These are phyloP conservation scores for Salvia hispanica DNA, from an alignment of 257 asterid species.

Conservation along the genomic window DNA sequence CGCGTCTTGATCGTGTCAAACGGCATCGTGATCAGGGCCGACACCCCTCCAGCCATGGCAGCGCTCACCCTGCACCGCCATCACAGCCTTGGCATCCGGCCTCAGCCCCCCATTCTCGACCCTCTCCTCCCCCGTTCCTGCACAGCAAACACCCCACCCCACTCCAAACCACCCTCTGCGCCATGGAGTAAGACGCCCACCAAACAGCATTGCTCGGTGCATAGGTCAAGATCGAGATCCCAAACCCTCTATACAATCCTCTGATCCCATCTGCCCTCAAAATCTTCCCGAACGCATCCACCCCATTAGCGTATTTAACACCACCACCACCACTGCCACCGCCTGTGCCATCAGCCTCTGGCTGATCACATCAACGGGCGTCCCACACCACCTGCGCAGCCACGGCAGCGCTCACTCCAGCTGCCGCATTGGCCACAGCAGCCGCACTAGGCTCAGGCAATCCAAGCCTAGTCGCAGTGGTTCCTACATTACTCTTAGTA, in stretches of 20 bases:
- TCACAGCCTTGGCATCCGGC: conserved; percentile 55
- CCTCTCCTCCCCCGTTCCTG: conserved; percentile 42
- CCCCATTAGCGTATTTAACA: conserved; percentile 52
- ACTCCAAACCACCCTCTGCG: conserved; percentile 72
- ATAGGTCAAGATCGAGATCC: conserved; percentile 68
- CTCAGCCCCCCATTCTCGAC: conserved; percentile 35
- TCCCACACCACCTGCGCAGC: conserved; percentile 81
- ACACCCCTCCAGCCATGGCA: conserved; percentile 71
- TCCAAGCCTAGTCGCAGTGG: conserved; percentile 52
- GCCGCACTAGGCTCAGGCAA: conserved; percentile 57
- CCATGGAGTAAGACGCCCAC: conserved; percentile 77
- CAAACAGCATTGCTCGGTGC: conserved; percentile 82
- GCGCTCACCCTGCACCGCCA: conserved; percentile 76
- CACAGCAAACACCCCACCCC: conserved; percentile 48
- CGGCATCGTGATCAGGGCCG: conserved; percentile 78
- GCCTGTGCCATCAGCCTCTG: conserved; percentile 78
- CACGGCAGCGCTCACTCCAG: conserved; percentile 73
- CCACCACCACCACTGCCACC: conserved; percentile 9
- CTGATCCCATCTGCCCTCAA: conserved; percentile 62
- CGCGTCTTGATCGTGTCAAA: conserved; percentile 82
- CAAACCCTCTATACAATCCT: conserved; percentile 81
- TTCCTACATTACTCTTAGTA: conserved; percentile 70
- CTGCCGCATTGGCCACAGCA: conserved; percentile 67
- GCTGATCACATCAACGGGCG: conserved; percentile 85
- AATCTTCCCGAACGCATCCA: conserved; percentile 65